Conservation (phyloP, 1,284 basidiomycete genomes). For the Violaceomyces palustris region DNA sequence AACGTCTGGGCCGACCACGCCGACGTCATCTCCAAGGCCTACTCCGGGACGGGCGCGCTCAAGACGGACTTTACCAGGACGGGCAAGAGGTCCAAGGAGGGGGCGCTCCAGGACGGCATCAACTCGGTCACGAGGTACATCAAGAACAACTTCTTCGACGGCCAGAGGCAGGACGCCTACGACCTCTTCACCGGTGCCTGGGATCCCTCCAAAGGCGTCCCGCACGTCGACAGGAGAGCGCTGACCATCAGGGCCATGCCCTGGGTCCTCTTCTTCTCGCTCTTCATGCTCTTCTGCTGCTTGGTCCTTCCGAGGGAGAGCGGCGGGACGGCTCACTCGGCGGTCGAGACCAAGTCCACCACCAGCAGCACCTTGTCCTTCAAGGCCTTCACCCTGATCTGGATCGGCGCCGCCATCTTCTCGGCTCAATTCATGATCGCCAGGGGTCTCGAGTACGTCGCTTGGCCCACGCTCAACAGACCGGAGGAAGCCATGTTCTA, state of each 20-base stretch:
- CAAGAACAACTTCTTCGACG: slow-evolving; percentile 97
- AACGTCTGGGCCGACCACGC: slow-evolving; percentile 98
- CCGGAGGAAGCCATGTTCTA: slow-evolving; percentile 45
- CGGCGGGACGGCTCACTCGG: slow-evolving; percentile 1
- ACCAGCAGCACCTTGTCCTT: slow-evolving; percentile 8
- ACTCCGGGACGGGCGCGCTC: slow-evolving; percentile 89
- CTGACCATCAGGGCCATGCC: slow-evolving; percentile 79
- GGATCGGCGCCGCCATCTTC: slow-evolving; percentile 23
- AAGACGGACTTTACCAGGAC: slow-evolving; percentile 94
- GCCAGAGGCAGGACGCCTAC: slow-evolving; percentile 65
- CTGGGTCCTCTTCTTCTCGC: slow-evolving; percentile 70
- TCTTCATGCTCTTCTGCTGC: slow-evolving; percentile 63
- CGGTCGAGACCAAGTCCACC: slow-evolving; percentile 2
- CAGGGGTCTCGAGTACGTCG: slow-evolving; percentile 47
- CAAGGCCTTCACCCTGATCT: slow-evolving; percentile 28
- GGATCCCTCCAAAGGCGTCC: slow-evolving; percentile 62
- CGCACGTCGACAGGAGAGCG: slow-evolving; percentile 73
- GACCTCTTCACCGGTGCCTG: slow-evolving; percentile 90
- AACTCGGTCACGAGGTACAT: slow-evolving; percentile 84
- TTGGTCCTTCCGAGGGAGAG: slow-evolving; percentile 29
- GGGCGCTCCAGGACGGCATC: slow-evolving; percentile 76
- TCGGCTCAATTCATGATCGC: slow-evolving; percentile 38
- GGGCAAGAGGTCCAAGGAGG: slow-evolving; percentile 75
- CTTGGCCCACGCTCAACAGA: slow-evolving; percentile 49
- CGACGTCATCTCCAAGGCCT: slow-evolving; percentile 82